Conservation (phyloP, 306 rosid genomes). For the Cercis canadensis region DNA sequence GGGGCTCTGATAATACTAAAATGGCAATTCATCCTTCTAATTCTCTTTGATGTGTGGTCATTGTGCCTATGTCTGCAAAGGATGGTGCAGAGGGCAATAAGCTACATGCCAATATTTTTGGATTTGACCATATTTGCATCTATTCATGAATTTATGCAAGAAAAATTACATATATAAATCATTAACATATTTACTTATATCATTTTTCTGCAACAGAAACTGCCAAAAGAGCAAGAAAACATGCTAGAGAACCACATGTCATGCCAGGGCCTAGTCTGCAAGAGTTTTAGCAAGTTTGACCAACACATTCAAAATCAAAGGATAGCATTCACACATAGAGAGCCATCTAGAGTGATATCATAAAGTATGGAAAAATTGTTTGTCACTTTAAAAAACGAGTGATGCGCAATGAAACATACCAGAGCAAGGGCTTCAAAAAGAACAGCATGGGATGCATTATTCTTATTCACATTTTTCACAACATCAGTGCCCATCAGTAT, state of each 20-base stretch:
- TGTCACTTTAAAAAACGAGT: neutral
- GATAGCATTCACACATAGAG: slow-evolving; percentile 4
- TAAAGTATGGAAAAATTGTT: slow-evolving; percentile 16
- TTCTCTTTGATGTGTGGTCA: neutral
- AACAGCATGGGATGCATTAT: slow-evolving; percentile 99
- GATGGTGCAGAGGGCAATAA: slow-evolving; percentile 23
- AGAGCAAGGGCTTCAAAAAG: slow-evolving; percentile 99
- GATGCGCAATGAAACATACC: slow-evolving; percentile 56
- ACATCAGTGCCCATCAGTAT: slow-evolving; percentile 99
- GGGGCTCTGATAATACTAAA: neutral
- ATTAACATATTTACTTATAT: slow-evolving; percentile 7
- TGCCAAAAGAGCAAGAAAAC: slow-evolving; percentile 10
- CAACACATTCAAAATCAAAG: slow-evolving; percentile 13
- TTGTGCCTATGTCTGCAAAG: slow-evolving; percentile 6
- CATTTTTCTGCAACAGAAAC: neutral
- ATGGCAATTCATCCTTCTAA: slow-evolving; percentile 13
- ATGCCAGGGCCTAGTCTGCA: slow-evolving; percentile 2
- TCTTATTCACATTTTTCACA: slow-evolving; percentile 98
- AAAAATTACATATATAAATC: slow-evolving; percentile 14
- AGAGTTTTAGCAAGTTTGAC: slow-evolving; percentile 20
- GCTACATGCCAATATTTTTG: slow-evolving; percentile 10
- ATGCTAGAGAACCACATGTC: slow-evolving; percentile 1
- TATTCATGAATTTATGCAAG: slow-evolving; percentile 9
- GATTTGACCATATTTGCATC: slow-evolving; percentile 7
- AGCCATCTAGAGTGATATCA: slow-evolving; percentile 10